Evolutionary conservation across 192 early-diverging fungal genomes (phyloP).

Genomic region (Lobosporangium transversale): DNA sequence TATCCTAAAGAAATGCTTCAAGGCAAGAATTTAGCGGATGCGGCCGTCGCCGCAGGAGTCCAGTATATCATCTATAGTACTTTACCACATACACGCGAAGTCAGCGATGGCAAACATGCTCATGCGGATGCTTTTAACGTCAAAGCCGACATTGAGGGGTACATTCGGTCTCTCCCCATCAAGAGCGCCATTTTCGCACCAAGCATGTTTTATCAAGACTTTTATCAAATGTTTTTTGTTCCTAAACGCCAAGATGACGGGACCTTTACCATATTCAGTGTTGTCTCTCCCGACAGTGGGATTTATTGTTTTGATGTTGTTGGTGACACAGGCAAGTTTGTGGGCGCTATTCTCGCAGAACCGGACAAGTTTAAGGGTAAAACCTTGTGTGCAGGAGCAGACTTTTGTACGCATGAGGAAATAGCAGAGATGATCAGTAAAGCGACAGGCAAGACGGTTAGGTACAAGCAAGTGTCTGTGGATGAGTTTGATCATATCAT

Average conservation of each 20-base stretch:
- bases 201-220: slow-evolving; percentile 14
- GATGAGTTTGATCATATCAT: too few species aligned
- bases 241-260: slow-evolving; percentile 18
- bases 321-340: slow-evolving; percentile 15
- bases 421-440: slow-evolving; percentile 4
- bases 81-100: neutral
- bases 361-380: slow-evolving; percentile 28
- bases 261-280: slow-evolving; percentile 1
- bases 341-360: too few species aligned
- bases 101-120: neutral
- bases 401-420: neutral
- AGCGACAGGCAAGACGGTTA: too few species aligned
- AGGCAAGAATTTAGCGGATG: slow-evolving; percentile 12
- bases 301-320: slow-evolving; percentile 2
- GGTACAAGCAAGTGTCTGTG: too few species aligned
- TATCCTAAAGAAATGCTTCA: slow-evolving; percentile 5
- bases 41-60: too few species aligned
- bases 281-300: slow-evolving; percentile 5
- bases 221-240: neutral
- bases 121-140: neutral
- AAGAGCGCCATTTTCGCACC: slow-evolving; percentile 23
- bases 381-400: neutral
- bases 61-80: slow-evolving; percentile 31
- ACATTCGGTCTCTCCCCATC: slow-evolving; percentile 24
- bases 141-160: too few species aligned